Evolutionary conservation across 2,329 filamentous ascomycete species (phyloP), one percentile per base, ranked within the genome.

Genomic region (Aspergillus ruber): DNA sequence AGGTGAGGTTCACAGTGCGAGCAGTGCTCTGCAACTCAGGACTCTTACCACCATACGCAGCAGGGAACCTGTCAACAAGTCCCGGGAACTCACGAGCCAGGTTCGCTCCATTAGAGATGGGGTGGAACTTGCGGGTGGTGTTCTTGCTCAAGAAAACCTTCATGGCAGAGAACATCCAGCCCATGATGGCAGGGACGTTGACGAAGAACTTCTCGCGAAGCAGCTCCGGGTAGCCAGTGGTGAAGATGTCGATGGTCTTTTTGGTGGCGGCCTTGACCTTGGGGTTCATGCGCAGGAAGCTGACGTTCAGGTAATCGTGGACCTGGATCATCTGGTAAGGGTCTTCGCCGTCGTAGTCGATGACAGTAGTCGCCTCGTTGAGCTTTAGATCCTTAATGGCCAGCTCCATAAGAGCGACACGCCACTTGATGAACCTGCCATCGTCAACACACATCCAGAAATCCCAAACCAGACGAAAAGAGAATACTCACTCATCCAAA

Each of bases 131-230:
- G 72, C 84, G 84, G 55, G 86, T 77, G 1, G 86, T 90, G 61
- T 85, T 84, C 43, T 82, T 76, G 25, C 84, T 82, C 39, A 90
- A 74, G 65, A 90, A 85, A 15, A 88, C 70, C 74, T 89, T 90
- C 74, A 90, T 84, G 46, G 84, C 78, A 17, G 76, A 74, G 66
- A 86, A 90, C 64, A 90, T 80, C 77, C 90, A 96, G 48, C 88
- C 87, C 90, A 96, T 96, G 60, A 96, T 77, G 47, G 84, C 71
- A 0, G 91, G 91, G 5, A 96, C 88, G 61, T 96, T 96, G 72
- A 96, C 86, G 65, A 96, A 96, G 78, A 90, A 96, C 76, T 96
- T 96, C 73, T 91, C 82, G 59, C 82, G 82, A 43, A 96, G 78
- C 8, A 95, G 82, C 74, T 96, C 91, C 0, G 91, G 90, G 72